Conservation (phyloP, 306 rosid genomes). For the Cicer judaicum region DNA sequence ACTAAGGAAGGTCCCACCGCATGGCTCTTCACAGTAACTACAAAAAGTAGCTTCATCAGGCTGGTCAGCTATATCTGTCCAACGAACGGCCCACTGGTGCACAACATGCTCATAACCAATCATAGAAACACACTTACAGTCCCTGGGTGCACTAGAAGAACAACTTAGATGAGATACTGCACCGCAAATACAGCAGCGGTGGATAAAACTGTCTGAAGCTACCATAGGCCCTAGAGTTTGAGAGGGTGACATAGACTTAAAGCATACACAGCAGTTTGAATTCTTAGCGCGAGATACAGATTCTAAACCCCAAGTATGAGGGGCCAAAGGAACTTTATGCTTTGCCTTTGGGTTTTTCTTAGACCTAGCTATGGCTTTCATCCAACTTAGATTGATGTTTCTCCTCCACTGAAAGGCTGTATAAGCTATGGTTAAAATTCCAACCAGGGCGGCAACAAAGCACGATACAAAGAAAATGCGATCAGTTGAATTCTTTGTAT, state of each 20-base stretch:
- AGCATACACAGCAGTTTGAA: conserved; percentile 89
- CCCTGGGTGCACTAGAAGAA: conserved; percentile 83
- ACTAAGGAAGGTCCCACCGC: conserved; percentile 91
- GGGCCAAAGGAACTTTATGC: conserved; percentile 73
- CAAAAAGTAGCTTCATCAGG: conserved; percentile 82
- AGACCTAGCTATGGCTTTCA: conserved; percentile 91
- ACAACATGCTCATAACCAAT: conserved; percentile 73
- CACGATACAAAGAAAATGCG: conserved; percentile 73
- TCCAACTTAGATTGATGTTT: conserved; percentile 95
- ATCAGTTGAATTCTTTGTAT: conserved; percentile 80
- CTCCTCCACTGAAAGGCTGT: conserved; percentile 98
- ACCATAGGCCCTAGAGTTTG: conserved; percentile 83
- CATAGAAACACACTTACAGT: conserved; percentile 95
- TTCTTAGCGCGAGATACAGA: conserved; percentile 87
- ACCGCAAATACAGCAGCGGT: conserved; percentile 80
- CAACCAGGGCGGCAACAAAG: conserved; percentile 77
- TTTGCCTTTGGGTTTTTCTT: conserved; percentile 84
- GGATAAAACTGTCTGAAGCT: conserved; percentile 82
- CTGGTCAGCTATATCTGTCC: conserved; percentile 92
- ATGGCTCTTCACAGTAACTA: conserved; percentile 95
- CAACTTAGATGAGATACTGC: conserved; percentile 88
- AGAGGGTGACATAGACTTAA: conserved; percentile 78
- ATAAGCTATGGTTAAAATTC: conserved; percentile 86
- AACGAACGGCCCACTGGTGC: conserved; percentile 98
- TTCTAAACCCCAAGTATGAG: conserved; percentile 83